phyloP scores from a whole-genome alignment of 2,329 filamentous ascomycete genomes.

The Fusarium solani-melongenae region DNA sequence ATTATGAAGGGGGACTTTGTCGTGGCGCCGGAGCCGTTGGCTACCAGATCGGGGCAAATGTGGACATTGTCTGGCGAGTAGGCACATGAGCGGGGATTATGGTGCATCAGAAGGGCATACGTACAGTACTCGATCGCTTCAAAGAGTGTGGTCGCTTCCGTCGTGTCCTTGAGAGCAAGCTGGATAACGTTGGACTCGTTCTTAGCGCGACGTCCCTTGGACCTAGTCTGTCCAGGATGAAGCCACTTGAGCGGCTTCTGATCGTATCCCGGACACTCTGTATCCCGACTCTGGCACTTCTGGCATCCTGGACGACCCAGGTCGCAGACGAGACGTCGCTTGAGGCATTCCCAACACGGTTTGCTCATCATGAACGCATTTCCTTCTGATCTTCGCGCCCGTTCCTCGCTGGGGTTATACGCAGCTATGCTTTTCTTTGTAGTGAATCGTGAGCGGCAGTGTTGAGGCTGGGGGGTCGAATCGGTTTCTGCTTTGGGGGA shows the following conservation, averaged over 20 bases:
- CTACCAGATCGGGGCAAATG: slow-evolving; percentile 35
- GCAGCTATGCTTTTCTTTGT: neutral
- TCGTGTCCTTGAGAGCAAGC: slow-evolving; percentile 1
- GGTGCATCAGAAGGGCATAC: neutral
- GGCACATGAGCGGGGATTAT: neutral
- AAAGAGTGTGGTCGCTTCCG: neutral
- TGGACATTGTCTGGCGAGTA: slow-evolving; percentile 22
- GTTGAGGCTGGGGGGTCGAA: neutral
- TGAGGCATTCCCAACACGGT: slow-evolving; percentile 36
- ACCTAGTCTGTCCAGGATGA: slow-evolving; percentile 32
- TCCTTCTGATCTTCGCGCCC: neutral
- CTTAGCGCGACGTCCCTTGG: slow-evolving; percentile 24
- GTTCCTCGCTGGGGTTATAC: neutral
- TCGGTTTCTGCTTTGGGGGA: neutral
- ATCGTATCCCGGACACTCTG: slow-evolving; percentile 32
- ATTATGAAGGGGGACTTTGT: slow-evolving; percentile 18
- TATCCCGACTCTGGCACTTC: slow-evolving; percentile 22
- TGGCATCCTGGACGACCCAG: slow-evolving; percentile 20
- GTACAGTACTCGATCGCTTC: slow-evolving; percentile 24
- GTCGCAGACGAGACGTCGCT: slow-evolving; percentile 34
- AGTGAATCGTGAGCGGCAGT: neutral
- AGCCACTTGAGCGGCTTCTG: slow-evolving; percentile 38
- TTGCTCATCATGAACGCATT: slow-evolving; percentile 3
- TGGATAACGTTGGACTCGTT: slow-evolving; percentile 8
- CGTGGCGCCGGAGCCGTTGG: slow-evolving; percentile 3